Evolutionary conservation across 2,329 filamentous ascomycete species (phyloP).

Genomic region (Ophiostoma pallidulum): DNA sequence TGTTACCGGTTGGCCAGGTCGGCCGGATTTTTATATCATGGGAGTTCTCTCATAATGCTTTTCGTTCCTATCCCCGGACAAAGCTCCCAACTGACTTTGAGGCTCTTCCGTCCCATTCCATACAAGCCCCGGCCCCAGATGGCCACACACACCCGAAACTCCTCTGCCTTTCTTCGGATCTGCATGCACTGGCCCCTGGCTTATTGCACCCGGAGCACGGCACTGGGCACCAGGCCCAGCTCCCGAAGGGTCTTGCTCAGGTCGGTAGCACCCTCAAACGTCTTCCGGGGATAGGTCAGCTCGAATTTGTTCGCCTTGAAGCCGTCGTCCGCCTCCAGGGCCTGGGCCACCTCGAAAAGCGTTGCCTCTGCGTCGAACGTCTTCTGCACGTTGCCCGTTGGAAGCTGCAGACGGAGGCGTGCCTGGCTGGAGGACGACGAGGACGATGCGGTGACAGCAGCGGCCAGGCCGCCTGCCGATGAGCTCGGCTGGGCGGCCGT

Average conservation of each 20-base stretch:
- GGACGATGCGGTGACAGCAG: conserved; percentile 45
- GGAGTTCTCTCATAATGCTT: too few species aligned
- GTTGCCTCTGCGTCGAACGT: conserved; percentile 84
- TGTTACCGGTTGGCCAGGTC: too few species aligned
- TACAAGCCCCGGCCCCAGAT: too few species aligned
- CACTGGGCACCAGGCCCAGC: conserved; percentile 79
- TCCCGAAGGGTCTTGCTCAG: conserved; percentile 90
- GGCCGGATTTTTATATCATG: too few species aligned
- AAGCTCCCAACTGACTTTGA: too few species aligned
- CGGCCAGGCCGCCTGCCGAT: conserved; percentile 29
- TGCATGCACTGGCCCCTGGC: too few species aligned
- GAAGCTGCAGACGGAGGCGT: conserved; percentile 67
- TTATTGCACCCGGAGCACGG: conserved; percentile 48
- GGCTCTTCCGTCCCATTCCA: too few species aligned
- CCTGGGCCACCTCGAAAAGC: conserved; percentile 80
- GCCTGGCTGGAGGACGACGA: conserved; percentile 61
- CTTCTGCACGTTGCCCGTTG: conserved; percentile 66
- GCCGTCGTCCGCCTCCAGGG: conserved; percentile 62
- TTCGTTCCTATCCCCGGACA: too few species aligned
- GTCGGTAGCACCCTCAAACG: conserved; percentile 58
- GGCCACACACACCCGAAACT: too few species aligned
- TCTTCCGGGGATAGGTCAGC: conserved; percentile 80
- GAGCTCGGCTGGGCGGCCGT: conserved; percentile 19
- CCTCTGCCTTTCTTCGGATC: too few species aligned
- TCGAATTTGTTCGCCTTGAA: conserved; percentile 65